Percentiles rank a stretch among this genome's conserved stretches.
These are phyloP conservation scores for Ophiostoma montium DNA, from an alignment of 2,329 filamentous ascomycete genomes.

Conservation along the genomic window DNA sequence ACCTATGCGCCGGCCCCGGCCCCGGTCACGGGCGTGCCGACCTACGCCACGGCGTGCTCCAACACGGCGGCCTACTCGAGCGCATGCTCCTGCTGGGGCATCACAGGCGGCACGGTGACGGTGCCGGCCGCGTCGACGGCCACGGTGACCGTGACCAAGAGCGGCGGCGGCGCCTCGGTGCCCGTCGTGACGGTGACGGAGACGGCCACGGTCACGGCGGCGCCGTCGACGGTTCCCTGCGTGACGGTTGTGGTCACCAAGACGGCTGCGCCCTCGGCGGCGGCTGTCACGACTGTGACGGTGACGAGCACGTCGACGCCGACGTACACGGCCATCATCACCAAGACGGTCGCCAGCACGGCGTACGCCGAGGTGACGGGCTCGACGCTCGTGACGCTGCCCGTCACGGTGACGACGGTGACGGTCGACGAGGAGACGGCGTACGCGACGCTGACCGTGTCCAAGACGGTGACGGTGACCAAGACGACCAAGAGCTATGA, in stretches of 20 bases:
- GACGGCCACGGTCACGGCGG: not conserved
- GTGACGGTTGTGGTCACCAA: not conserved
- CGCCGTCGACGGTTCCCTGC: not conserved
- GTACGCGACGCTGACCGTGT: not conserved
- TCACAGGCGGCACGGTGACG: slow-evolving; percentile 8
- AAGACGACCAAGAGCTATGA: too few relatives aligned
- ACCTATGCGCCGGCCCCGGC: too few relatives aligned
- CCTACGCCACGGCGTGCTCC: slow-evolving; percentile 17
- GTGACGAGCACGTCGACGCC: not conserved
- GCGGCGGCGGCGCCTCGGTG: not conserved
- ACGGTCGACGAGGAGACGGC: not conserved
- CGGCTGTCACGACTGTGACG: not conserved
- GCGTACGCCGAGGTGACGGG: not conserved
- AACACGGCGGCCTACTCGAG: slow-evolving; percentile 13
- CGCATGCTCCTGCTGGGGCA: slow-evolving; percentile 19
- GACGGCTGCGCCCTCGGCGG: not conserved
- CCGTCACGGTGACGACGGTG: not conserved
- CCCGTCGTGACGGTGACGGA: not conserved
- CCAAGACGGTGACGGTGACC: not conserved
- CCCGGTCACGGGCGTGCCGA: slow-evolving; percentile 1
- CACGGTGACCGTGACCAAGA: not conserved
- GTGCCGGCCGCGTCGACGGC: not conserved
- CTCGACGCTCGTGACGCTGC: not conserved
- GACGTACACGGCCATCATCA: not conserved
- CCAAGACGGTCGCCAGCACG: not conserved